Evolutionary conservation across 163 green algal species (phyloP), one percentile per base, ranked within the genome.

Genomic region (Dunaliella salina): DNA sequence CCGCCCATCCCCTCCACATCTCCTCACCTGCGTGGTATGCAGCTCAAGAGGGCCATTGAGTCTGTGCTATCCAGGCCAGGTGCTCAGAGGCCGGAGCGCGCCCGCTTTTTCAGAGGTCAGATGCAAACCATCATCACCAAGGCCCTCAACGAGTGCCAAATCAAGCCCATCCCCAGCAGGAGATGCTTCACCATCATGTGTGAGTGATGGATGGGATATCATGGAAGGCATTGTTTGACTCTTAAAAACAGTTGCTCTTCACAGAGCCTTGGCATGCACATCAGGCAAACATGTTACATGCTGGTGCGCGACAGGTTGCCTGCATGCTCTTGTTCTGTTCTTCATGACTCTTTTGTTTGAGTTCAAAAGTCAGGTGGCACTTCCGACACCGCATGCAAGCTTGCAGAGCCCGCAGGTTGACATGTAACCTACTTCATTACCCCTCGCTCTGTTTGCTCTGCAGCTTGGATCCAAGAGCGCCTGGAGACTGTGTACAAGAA

Each of bases 91-190:
- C 97, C 97, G 18, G 88, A 93, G 80, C 94, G 93, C 45, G 93
- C 94, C 0, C 90, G 94, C 0, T 98, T 97, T 88, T 98, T 98
- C 90, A 85, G 95, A 0, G 92, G 92, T 12, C 96, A 99, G 90
- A 99, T 99, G 97, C 92, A 96, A 84, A 99, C 97, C 69, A 99
- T 99, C 91, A 99, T 99, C 86, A 95, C 93, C 22, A 93, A 95
- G 72, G 96, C 97, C 11, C 90, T 98, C 29, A 89, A 83, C 20
- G 97, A 99, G 26, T 85, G 98, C 83, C 93, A 92, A 50, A 96
- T 99, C 87, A 95, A 96, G 86, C 88, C 96, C 0, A 88, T 98
- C 46, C 96, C 97, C 83, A 97, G 93, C 90, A 91, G 96, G 17
- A 90, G 96, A 18, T 98, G 96, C 91, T 98, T 98, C 90, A 93